phyloP scores from a whole-genome alignment of 1,284 basidiomycete genomes.

The Ustilago curta region DNA sequence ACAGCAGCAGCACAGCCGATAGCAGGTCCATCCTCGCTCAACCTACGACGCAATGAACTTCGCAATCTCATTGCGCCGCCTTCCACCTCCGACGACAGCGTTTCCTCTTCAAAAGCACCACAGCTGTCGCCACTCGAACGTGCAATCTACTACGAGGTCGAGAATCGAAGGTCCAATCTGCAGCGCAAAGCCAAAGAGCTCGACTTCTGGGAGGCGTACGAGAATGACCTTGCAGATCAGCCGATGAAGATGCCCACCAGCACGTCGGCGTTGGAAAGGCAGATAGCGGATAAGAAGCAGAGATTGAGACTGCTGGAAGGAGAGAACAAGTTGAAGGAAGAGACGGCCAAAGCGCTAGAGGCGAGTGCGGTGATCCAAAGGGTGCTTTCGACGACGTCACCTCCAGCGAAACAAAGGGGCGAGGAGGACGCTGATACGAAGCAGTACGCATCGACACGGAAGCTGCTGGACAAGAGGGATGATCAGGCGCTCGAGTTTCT shows the following conservation, averaged over 20 bases:
- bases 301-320: constrained; percentile 27
- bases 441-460: constrained; percentile 35
- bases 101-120: neutral
- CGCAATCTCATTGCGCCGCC: constrained; percentile 22
- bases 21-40: constrained; percentile 27
- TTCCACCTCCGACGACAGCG: neutral
- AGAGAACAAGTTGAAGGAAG: constrained; percentile 24
- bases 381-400: constrained; percentile 32
- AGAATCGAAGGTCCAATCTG: constrained; percentile 23
- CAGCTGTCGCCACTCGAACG: constrained; percentile 45
- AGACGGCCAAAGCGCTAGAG: constrained; percentile 37
- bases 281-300: constrained; percentile 36
- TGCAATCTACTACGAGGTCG: constrained; percentile 45
- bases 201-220: constrained; percentile 51
- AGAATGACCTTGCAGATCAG: constrained; percentile 23
- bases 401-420: constrained; percentile 7
- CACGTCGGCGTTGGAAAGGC: constrained; percentile 23
- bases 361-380: constrained; percentile 34
- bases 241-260: constrained; percentile 41
- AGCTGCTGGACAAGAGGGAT: constrained; percentile 44
- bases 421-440: constrained; percentile 4
- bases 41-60: constrained; percentile 21
- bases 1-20: constrained; percentile 21
- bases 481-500: constrained; percentile 50
- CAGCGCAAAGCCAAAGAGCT: constrained; percentile 32